phyloP scores from a whole-genome alignment of 139 green algal genomes.

The Chlamydomonas eustigma region DNA sequence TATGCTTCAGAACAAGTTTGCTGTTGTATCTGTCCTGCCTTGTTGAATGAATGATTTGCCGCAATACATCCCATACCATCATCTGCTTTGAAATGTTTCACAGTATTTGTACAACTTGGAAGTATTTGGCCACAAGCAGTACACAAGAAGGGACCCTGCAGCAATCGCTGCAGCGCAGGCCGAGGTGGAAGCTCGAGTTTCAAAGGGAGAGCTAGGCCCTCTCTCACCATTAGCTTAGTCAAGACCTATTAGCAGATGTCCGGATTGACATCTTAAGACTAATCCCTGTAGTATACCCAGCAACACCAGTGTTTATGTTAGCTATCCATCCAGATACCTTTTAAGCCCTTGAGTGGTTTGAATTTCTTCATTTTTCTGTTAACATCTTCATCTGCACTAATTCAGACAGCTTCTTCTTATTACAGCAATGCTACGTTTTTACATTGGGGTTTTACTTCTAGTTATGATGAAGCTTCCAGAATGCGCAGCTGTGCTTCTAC shows the following conservation, averaged over 20 bases:
- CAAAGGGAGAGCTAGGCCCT: conserved; percentile 29
- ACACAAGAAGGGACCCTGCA: conserved; percentile 25
- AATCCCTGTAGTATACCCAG: no score
- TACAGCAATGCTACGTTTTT: no score
- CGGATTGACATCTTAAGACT: no score
- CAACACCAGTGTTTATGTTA: no score
- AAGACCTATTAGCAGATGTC: no score
- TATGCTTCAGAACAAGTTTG: not conserved
- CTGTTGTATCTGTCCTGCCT: not conserved
- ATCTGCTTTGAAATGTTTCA: not conserved
- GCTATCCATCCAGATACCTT: no score
- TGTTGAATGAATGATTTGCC: not conserved
- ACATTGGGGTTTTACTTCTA: no score
- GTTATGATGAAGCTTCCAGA: no score
- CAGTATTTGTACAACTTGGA: conserved; percentile 53
- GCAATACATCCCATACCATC: not conserved
- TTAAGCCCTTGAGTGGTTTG: no score
- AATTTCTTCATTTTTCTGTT: no score
- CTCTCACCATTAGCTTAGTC: conserved; percentile 20
- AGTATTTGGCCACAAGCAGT: conserved; percentile 35
- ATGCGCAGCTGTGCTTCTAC: not conserved
- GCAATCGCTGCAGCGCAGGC: conserved; percentile 19
- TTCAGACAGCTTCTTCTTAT: no score
- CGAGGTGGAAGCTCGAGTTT: conserved; percentile 14
- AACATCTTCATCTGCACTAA: no score